phyloP scores from a whole-genome alignment of 352 stramenopile genomes.

The Phytophthora pseudosyringae region DNA sequence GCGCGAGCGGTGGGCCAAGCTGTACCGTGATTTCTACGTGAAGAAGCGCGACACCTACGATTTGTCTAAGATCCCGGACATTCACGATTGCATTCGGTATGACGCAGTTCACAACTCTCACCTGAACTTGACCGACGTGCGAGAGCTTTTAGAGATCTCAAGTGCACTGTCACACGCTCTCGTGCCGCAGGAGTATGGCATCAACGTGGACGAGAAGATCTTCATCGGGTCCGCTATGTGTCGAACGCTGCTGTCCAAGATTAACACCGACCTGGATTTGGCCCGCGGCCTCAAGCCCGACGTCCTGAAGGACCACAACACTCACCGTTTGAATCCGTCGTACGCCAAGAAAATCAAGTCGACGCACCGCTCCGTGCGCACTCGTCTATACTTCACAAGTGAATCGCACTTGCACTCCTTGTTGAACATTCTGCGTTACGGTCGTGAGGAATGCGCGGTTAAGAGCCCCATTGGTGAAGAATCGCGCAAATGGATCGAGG shows the following conservation, averaged over 20 bases:
- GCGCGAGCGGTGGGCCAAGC: slow-evolving; percentile 92
- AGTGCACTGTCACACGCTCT: slow-evolving; percentile 92
- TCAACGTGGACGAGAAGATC: slow-evolving; percentile 88
- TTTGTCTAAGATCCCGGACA: slow-evolving; percentile 97
- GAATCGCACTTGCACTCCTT: slow-evolving; percentile 99
- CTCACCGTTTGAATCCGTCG: slow-evolving; percentile 81
- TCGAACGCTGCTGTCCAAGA: slow-evolving; percentile 88
- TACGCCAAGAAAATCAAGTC: slow-evolving; percentile 92
- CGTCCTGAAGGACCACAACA: slow-evolving; percentile 66
- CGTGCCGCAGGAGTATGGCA: slow-evolving; percentile 91
- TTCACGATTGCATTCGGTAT: slow-evolving; percentile 98
- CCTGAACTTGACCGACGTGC: slow-evolving; percentile 91
- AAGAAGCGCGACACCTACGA: slow-evolving; percentile 94
- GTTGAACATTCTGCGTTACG: slow-evolving; percentile 97
- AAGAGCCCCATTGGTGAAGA: slow-evolving; percentile 69
- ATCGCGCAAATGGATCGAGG: slow-evolving; percentile 85
- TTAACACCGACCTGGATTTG: slow-evolving; percentile 87
- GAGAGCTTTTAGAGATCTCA: slow-evolving; percentile 95
- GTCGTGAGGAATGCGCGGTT: slow-evolving; percentile 62
- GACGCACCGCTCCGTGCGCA: slow-evolving; percentile 96
- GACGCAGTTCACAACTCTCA: slow-evolving; percentile 98
- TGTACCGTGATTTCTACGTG: slow-evolving; percentile 97
- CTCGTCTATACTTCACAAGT: slow-evolving; percentile 99
- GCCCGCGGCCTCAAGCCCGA: slow-evolving; percentile 57
- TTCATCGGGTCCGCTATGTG: slow-evolving; percentile 90